Percentiles rank a stretch among this genome's conserved stretches.
Evolutionary conservation across 1,284 basidiomycete species (phyloP).

Genomic region (Stereum hirsutum): DNA sequence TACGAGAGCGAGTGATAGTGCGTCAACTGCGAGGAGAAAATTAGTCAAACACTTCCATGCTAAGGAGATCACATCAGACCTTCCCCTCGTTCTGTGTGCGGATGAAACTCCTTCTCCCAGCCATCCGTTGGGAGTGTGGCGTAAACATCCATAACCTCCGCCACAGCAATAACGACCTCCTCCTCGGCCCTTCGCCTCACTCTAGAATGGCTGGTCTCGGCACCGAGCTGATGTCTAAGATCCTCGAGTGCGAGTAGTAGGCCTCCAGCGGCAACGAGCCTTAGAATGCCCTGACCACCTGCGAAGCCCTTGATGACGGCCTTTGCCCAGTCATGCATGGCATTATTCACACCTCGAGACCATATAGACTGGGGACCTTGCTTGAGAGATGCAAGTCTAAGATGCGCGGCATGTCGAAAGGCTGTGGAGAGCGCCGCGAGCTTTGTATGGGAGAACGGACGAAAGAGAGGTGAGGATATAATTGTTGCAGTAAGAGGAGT

Average conservation of each 20-base stretch:
- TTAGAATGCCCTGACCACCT: constrained; percentile 50
- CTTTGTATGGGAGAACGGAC: constrained; percentile 36
- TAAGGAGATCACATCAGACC: constrained; percentile 10
- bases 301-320: constrained; percentile 52
- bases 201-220: constrained; percentile 13
- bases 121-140: constrained; percentile 25
- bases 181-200: constrained; percentile 43
- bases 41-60: constrained; percentile 7
- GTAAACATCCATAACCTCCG: constrained; percentile 63
- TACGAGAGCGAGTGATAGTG: constrained; percentile 8
- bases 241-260: constrained; percentile 58
- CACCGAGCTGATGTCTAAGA: constrained; percentile 23
- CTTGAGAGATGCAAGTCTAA: constrained; percentile 35
- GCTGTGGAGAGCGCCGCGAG: constrained; percentile 46
- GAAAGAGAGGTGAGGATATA: constrained; percentile 51
- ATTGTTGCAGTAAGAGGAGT: constrained; percentile 59
- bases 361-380: constrained; percentile 32
- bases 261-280: constrained; percentile 52
- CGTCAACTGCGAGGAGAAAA: constrained; percentile 4
- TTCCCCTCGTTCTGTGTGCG: constrained; percentile 27
- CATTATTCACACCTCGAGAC: constrained; percentile 27
- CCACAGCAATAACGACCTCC: constrained; percentile 55
- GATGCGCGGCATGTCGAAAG: constrained; percentile 54
- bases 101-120: constrained; percentile 63
- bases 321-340: constrained; percentile 42